Conservation (phyloP, 139 green algal genomes). For the Chlorella sorokiniana region DNA sequence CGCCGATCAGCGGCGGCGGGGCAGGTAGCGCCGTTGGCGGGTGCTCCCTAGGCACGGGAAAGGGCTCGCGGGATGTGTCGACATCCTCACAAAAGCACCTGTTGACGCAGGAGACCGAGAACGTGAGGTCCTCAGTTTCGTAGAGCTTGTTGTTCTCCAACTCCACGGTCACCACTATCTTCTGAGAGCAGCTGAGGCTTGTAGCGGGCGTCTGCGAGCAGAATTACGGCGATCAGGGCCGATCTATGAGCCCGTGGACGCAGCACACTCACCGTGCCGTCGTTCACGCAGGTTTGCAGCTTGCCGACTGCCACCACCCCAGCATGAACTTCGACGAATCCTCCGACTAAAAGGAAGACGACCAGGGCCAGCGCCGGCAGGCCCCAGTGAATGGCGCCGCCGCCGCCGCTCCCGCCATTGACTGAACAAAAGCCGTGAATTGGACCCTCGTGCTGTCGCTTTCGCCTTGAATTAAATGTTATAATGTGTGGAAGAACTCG, state of each 20-base stretch:
- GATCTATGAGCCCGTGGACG: neutral
- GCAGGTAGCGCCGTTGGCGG: neutral
- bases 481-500: too few relatives aligned
- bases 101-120: constrained; percentile 67
- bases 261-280: constrained; percentile 45
- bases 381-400: neutral
- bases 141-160: constrained; percentile 58
- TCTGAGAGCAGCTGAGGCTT: constrained; percentile 54
- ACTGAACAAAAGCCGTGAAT: neutral
- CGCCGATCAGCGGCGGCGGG: too few relatives aligned
- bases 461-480: too few relatives aligned
- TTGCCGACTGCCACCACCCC: constrained; percentile 55
- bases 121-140: constrained; percentile 60
- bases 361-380: neutral
- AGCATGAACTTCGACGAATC: neutral
- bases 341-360: neutral
- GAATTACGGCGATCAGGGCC: neutral
- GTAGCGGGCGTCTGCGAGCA: neutral
- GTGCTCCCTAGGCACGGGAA: too few relatives aligned
- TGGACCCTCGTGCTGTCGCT: too few relatives aligned
- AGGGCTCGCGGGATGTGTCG: too few relatives aligned
- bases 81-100: too few relatives aligned
- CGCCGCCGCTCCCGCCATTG: neutral
- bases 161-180: constrained; percentile 71
- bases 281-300: constrained; percentile 60